Evolutionary conservation across 495 filamentous ascomycete genomes (phyloP).

Genomic region (Penicillium paradoxum): DNA sequence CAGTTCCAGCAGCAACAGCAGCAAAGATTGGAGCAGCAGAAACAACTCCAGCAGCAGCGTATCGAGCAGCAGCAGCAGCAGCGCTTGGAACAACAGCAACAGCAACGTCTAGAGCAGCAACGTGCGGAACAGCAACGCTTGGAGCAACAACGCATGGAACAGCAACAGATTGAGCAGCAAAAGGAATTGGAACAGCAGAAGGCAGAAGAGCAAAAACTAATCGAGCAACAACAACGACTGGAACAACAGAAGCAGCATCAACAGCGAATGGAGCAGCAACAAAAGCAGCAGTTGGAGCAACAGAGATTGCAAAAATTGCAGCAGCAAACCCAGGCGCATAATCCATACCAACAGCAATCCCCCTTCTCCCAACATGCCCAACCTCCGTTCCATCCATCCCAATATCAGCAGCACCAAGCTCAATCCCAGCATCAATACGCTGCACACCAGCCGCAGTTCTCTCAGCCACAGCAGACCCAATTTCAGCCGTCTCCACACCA

Average conservation of each 20-base stretch:
- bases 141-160: not conserved
- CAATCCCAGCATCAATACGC: conserved; percentile 10
- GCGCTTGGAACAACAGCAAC: conserved; percentile 20
- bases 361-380: conserved; percentile 12
- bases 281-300: conserved; percentile 20
- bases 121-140: conserved; percentile 5
- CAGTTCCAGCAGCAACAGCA: conserved; percentile 24
- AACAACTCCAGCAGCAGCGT: conserved; percentile 4
- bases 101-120: conserved; percentile 17
- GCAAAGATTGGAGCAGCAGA: conserved; percentile 20
- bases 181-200: conserved; percentile 10
- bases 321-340: conserved; percentile 22
- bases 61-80: conserved; percentile 13
- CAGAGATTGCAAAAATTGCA: conserved; percentile 24
- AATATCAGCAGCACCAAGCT: conserved; percentile 21
- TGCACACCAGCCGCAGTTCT: conserved; percentile 8
- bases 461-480: conserved; percentile 10
- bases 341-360: conserved; percentile 17
- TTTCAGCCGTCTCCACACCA: conserved; percentile 10
- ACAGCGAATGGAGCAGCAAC: conserved; percentile 17
- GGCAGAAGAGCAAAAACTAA: conserved; percentile 2
- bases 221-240: conserved; percentile 7
- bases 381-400: conserved; percentile 19
- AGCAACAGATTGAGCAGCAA: conserved; percentile 13
- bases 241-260: conserved; percentile 12